Percentiles rank a stretch among this genome's conserved stretches.
Conservation (phyloP, 1,139 yeast genomes). For the Nakaseomyces sp. region DNA sequence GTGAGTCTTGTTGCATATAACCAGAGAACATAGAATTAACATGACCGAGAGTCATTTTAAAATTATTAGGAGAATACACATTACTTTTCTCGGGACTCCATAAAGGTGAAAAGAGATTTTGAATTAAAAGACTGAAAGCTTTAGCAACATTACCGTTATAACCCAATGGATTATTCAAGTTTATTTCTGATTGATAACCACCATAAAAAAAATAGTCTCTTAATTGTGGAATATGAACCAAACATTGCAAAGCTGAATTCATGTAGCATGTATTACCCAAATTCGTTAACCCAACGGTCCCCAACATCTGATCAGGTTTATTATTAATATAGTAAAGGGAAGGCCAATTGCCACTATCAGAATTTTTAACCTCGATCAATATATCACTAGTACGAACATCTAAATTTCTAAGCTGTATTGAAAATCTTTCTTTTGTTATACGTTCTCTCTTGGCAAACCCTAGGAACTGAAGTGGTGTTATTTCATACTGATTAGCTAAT, state of each 20-base stretch:
- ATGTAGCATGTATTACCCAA: slow-evolving; percentile 93
- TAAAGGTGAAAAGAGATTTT: slow-evolving; percentile 40
- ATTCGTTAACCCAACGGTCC: slow-evolving; percentile 62
- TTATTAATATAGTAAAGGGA: slow-evolving; percentile 30
- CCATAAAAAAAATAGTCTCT: slow-evolving; percentile 62
- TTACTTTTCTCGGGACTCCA: slow-evolving; percentile 9
- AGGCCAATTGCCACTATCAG: slow-evolving; percentile 26
- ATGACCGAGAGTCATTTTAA: slow-evolving; percentile 71
- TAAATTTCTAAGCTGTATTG: slow-evolving; percentile 18
- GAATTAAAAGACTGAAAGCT: slow-evolving; percentile 60
- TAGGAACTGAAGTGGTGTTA: slow-evolving; percentile 28
- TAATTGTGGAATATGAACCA: slow-evolving; percentile 79
- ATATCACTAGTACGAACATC: slow-evolving; percentile 23
- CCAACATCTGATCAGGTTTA: slow-evolving; percentile 33
- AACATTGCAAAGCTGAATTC: slow-evolving; percentile 93
- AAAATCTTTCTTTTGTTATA: slow-evolving; percentile 19
- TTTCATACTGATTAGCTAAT: slow-evolving; percentile 15
- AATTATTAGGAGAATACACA: slow-evolving; percentile 55
- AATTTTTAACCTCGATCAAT: slow-evolving; percentile 28
- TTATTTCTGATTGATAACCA: slow-evolving; percentile 59
- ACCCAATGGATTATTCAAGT: slow-evolving; percentile 74
- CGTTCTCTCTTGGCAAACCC: slow-evolving; percentile 18
- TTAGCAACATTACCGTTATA: slow-evolving; percentile 71
- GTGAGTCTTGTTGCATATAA: slow-evolving; percentile 90
- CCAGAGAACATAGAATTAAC: slow-evolving; percentile 79